These are phyloP conservation scores for Manihot esculenta DNA, from an alignment of 441 rosid genomes.

Conservation along the genomic window DNA sequence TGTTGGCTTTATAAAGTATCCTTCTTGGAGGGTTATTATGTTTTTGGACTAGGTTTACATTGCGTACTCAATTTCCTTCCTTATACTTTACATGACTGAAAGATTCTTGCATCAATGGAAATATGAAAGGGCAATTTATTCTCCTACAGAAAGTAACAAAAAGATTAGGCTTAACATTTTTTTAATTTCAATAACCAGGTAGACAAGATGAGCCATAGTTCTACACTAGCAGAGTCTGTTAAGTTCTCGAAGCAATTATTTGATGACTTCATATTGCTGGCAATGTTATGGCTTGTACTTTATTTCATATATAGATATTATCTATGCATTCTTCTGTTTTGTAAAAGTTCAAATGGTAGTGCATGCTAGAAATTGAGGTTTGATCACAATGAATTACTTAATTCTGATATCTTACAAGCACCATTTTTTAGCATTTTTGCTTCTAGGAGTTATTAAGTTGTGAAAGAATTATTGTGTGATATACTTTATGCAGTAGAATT, in stretches of 20 bases:
- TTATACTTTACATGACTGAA: not conserved
- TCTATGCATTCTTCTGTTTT: not conserved
- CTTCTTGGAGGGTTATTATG: not conserved
- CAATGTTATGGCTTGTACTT: not conserved
- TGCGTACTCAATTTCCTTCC: not conserved
- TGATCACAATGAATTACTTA: not conserved
- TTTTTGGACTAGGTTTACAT: not conserved
- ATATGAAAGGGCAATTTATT: not conserved
- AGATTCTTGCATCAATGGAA: not conserved
- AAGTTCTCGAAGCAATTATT: not conserved
- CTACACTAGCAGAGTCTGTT: not conserved
- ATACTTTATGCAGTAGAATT: not conserved
- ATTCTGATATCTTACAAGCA: not conserved
- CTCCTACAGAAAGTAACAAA: not conserved
- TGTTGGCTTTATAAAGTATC: not conserved
- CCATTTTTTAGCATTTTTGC: not conserved
- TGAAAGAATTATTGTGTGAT: not conserved
- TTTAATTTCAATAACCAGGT: not conserved
- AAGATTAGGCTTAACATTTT: not conserved
- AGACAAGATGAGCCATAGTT: not conserved
- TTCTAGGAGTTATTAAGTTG: too few species aligned
- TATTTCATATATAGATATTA: not conserved
- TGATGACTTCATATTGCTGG: not conserved
- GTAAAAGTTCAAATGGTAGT: too few species aligned
- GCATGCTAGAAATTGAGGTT: too few species aligned